Evolutionary conservation across 2,329 filamentous ascomycete species (phyloP), one percentile per base, ranked within the genome.

Genomic region (Trichoderma sp.): DNA sequence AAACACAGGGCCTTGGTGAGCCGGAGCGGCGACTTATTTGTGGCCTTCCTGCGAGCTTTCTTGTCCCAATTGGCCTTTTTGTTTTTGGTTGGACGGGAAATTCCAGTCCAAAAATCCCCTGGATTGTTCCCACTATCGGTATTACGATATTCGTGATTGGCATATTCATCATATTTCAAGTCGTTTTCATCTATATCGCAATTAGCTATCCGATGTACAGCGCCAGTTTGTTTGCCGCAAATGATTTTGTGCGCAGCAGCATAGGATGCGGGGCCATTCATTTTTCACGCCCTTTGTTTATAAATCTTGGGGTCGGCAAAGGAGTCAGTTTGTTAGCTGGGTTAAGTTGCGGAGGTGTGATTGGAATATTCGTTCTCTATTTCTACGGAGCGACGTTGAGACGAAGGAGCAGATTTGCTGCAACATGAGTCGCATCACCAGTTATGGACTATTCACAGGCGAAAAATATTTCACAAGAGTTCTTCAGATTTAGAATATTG

Each of bases 181-280:
- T 58, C 6, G 32, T 61, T 53, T 61, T 59, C 26, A 50, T 61
- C 6, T 68, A 68, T n/a, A 61, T 61, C 3, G 53, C 57, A 15
- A 43, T 59, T 11, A 47, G 34, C n/a, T 68, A 68, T 50, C 66
- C 66, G 12, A 43, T 23, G 7, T 68, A 68, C 15, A 61, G 66
- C 26, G 66, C 66, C n/a, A 59, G 53, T 13, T 28, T 67, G 17
- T 67, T 67, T 39, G 64, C 64, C 17, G 50, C 64, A 67, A 67
- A 67, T 39, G 50, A 57, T 26, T 67, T 67, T 28, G 50, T 57
- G 26, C 64, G 50, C 13, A 67, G 64, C 13, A 67, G 64, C 23
- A 26, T 67, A 39, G 47, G 47, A 39, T 67, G 64, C 28, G 64
- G 47, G 11, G 50, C 64, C 5, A 67, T 67, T 67, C 64, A 67